A percentile compares a stretch with the other conserved stretches of the same genome.
phyloP scores from a whole-genome alignment of 257 asterid genomes.

The Petrea volubilis region DNA sequence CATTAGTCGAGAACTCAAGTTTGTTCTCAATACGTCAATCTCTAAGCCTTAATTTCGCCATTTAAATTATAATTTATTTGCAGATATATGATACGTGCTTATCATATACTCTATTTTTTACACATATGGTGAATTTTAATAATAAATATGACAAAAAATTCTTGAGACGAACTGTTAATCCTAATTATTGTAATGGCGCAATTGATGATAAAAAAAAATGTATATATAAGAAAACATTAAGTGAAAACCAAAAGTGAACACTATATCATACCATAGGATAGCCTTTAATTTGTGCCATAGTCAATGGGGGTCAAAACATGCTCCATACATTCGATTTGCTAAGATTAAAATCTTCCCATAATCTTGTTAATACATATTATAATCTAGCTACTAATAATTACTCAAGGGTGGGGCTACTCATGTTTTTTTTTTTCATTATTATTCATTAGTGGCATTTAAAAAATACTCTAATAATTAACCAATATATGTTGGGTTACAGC shows the following conservation, averaged over 20 bases:
- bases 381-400: background rate
- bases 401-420: background rate
- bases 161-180: no score
- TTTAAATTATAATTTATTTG: no score
- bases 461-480: background rate
- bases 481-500: conserved; percentile 9
- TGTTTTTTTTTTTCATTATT: background rate
- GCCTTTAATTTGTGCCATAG: conserved; percentile 23
- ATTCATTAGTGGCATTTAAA: background rate
- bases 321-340: conserved; percentile 21
- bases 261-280: background rate
- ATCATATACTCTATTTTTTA: no score
- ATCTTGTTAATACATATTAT: conserved; percentile 7
- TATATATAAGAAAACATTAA: background rate
- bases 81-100: no score
- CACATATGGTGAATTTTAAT: no score
- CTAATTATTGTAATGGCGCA: background rate
- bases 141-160: no score
- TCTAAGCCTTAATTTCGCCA: no score
- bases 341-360: conserved; percentile 8
- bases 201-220: background rate
- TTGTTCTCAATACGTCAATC: no score
- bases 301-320: conserved; percentile 32
- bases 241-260: conserved; percentile 15
- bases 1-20: no score